Percentiles rank a stretch among this genome's conserved stretches.
phyloP scores from a whole-genome alignment of 2,329 filamentous ascomycete species.

The Arachnopeziza araneosa region DNA sequence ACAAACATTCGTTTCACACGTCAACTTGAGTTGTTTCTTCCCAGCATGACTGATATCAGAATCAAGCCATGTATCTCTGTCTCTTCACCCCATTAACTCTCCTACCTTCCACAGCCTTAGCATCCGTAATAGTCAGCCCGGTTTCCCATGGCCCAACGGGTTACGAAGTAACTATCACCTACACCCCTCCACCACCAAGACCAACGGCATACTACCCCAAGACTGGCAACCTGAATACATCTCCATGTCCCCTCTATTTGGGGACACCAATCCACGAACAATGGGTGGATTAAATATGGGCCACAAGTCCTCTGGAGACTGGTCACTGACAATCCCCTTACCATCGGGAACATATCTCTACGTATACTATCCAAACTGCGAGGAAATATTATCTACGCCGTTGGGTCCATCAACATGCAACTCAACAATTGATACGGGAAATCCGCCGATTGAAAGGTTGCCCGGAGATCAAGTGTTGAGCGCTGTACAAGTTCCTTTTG shows the following conservation, averaged over 20 bases:
- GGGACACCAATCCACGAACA: neutral
- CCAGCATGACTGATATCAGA: neutral
- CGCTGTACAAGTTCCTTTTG: neutral
- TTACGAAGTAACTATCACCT: neutral
- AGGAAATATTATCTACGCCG: neutral
- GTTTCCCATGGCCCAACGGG: neutral
- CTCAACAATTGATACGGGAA: neutral
- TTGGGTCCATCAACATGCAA: neutral
- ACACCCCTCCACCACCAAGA: neutral
- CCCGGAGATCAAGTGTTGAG: neutral
- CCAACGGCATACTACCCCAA: neutral
- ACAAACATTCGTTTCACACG: no score
- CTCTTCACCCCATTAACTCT: neutral
- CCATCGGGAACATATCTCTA: neutral
- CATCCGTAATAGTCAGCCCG: neutral
- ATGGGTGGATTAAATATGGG: neutral
- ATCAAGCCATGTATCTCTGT: neutral
- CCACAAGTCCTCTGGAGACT: neutral
- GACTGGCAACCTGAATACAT: neutral
- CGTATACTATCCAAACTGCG: neutral
- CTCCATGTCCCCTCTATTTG: neutral
- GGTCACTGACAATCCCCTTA: neutral
- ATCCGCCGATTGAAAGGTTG: neutral
- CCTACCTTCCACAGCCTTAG: neutral
- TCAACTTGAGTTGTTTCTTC: no score